These are phyloP conservation scores for Tagetes erecta DNA, from an alignment of 129 eudicot species.

Conservation along the genomic window DNA sequence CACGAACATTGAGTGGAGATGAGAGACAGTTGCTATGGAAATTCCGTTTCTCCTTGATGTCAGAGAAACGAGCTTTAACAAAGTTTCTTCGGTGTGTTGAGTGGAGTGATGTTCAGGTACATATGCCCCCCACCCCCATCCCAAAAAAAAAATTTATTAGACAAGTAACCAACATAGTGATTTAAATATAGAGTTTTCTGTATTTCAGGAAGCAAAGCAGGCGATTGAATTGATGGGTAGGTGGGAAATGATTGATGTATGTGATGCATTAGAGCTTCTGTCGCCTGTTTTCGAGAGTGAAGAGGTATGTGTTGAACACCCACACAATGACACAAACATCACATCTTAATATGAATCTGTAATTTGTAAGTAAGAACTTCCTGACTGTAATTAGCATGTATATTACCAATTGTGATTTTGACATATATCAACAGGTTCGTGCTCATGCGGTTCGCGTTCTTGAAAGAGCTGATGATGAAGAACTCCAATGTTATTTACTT, in stretches of 20 bases:
- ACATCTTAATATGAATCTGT: background rate
- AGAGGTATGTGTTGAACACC: constrained; percentile 58
- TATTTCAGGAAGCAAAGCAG: constrained; percentile 93
- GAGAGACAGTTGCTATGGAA: constrained; percentile 96
- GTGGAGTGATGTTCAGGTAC: constrained; percentile 99
- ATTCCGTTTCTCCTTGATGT: constrained; percentile 92
- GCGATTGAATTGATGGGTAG: constrained; percentile 90
- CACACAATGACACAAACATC: background rate
- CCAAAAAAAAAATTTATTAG: background rate
- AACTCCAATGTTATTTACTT: constrained; percentile 94
- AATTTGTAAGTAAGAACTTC: background rate
- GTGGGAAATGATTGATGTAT: constrained; percentile 96
- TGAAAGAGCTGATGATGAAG: constrained; percentile 98
- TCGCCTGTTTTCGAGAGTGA: constrained; percentile 99
- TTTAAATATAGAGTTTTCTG: constrained; percentile 1
- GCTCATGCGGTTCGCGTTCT: constrained; percentile 99
- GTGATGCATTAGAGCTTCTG: constrained; percentile 96
- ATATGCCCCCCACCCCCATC: background rate
- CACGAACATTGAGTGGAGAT: constrained; percentile 90
- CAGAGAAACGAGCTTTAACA: constrained; percentile 89
- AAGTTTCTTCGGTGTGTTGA: constrained; percentile 98
- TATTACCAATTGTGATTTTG: background rate
- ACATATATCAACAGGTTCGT: constrained; percentile 66
- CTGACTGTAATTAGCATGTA: background rate
- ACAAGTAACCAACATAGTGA: background rate